Evolutionary conservation across 1,284 basidiomycete species (phyloP).

Genomic region (Mycosarcoma mackinlayi): DNA sequence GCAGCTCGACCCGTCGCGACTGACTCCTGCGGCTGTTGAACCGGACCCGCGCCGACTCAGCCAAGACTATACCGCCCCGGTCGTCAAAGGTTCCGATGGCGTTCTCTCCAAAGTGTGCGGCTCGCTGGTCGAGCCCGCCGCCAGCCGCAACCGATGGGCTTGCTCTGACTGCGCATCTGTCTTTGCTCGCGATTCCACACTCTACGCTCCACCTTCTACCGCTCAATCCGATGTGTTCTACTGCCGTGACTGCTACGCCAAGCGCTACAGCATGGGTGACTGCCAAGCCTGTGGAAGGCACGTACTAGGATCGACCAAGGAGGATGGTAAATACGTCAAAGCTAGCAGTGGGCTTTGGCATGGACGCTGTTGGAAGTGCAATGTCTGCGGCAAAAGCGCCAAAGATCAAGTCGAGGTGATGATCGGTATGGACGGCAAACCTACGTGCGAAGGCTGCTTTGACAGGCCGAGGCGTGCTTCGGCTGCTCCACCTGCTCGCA

Average conservation of each 20-base stretch:
- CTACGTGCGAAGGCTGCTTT: constrained; percentile 55
- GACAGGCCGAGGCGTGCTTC: constrained; percentile 17
- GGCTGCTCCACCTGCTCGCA: background rate
- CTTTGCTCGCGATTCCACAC: constrained; percentile 58
- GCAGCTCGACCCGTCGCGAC: background rate
- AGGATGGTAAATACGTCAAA: constrained; percentile 58
- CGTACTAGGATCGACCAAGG: constrained; percentile 57
- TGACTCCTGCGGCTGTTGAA: background rate
- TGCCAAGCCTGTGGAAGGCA: constrained; percentile 37
- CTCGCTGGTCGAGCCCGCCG: constrained; percentile 52
- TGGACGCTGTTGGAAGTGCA: constrained; percentile 57
- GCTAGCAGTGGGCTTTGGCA: constrained; percentile 49
- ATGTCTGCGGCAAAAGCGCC: constrained; percentile 18
- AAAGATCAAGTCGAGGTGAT: constrained; percentile 35
- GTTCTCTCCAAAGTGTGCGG: constrained; percentile 57
- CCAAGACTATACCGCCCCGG: constrained; percentile 48
- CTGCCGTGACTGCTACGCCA: constrained; percentile 52
- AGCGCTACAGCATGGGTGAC: constrained; percentile 45
- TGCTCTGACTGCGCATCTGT: constrained; percentile 45
- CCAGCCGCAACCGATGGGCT: constrained; percentile 46
- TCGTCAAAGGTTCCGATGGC: constrained; percentile 48
- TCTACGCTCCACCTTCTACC: constrained; percentile 51
- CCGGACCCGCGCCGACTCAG: constrained; percentile 2
- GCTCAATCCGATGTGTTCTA: constrained; percentile 25
- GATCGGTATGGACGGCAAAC: constrained; percentile 55